A percentile compares a stretch with the other conserved stretches of the same genome.
Conservation (phyloP, 768 basidiomycete genomes). For the Russula vinacea region DNA sequence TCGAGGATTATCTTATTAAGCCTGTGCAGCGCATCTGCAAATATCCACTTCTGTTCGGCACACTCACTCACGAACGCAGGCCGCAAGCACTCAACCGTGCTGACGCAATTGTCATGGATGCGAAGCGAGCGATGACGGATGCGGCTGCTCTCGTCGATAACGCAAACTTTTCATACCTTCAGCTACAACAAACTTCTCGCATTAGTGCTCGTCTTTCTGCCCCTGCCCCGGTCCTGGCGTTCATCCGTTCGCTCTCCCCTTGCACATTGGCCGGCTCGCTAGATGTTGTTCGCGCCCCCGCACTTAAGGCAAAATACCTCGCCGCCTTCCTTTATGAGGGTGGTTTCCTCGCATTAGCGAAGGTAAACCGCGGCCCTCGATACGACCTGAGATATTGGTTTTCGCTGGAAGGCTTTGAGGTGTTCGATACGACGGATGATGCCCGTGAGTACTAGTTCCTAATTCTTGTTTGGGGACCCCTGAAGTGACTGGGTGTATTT, state of each 20-base stretch:
- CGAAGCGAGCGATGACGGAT: conserved; percentile 25
- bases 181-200: conserved; percentile 25
- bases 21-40: conserved; percentile 96
- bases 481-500: conserved; percentile 4
- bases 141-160: conserved; percentile 29
- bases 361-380: conserved; percentile 70
- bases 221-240: conserved; percentile 46
- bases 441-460: conserved; percentile 57
- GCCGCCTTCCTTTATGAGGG: conserved; percentile 86
- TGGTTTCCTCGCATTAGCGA: conserved; percentile 83
- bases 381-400: conserved; percentile 94
- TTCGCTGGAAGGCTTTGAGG: conserved; percentile 65
- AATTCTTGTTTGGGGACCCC: neutral
- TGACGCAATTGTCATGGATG: conserved; percentile 21
- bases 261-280: conserved; percentile 81
- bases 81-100: conserved; percentile 4
- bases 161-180: conserved; percentile 23
- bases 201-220: conserved; percentile 38
- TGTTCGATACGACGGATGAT: conserved; percentile 64
- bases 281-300: conserved; percentile 76
- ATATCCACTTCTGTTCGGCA: conserved; percentile 86
- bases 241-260: conserved; percentile 70
- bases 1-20: conserved; percentile 91
- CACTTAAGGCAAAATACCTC: conserved; percentile 65
- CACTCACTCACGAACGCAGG: conserved; percentile 42